Evolutionary conservation across 352 stramenopile species (phyloP).

Genomic region (Phytophthora sp.): DNA sequence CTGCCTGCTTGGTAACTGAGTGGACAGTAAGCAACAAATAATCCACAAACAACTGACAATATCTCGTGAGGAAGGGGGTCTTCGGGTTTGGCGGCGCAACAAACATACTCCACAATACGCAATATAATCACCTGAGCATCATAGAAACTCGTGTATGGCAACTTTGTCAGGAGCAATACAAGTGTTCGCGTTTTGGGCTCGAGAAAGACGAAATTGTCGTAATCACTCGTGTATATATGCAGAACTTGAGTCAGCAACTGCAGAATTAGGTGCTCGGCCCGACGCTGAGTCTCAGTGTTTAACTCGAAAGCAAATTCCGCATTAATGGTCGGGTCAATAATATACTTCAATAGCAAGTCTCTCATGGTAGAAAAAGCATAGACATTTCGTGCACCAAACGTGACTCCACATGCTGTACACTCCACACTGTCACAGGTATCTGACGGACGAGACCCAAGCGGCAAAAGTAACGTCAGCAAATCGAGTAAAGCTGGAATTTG

Average conservation of each 20-base stretch:
- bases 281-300: slow-evolving; percentile 9
- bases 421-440: slow-evolving; percentile 44
- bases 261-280: slow-evolving; percentile 57
- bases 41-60: slow-evolving; percentile 64
- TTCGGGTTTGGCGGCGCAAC: slow-evolving; percentile 54
- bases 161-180: slow-evolving; percentile 69
- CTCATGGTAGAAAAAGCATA: slow-evolving; percentile 66
- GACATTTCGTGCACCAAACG: slow-evolving; percentile 64
- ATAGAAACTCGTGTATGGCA: slow-evolving; percentile 59
- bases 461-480: slow-evolving; percentile 60
- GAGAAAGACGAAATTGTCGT: slow-evolving; percentile 74
- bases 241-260: slow-evolving; percentile 70
- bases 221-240: slow-evolving; percentile 76
- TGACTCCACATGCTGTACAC: slow-evolving; percentile 48
- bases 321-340: slow-evolving; percentile 33
- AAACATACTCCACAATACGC: slow-evolving; percentile 81
- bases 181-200: slow-evolving; percentile 75
- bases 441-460: slow-evolving; percentile 56
- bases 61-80: slow-evolving; percentile 58
- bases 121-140: slow-evolving; percentile 75
- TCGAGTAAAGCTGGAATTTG: slow-evolving; percentile 56
- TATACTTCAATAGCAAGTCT: slow-evolving; percentile 68
- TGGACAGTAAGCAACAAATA: slow-evolving; percentile 59
- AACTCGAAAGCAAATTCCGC: slow-evolving; percentile 1
- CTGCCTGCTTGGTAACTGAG: neutral